Evolutionary conservation across 2,329 filamentous ascomycete species (phyloP), one percentile per base, ranked within the genome.

Genomic region (Penicillium sp.): DNA sequence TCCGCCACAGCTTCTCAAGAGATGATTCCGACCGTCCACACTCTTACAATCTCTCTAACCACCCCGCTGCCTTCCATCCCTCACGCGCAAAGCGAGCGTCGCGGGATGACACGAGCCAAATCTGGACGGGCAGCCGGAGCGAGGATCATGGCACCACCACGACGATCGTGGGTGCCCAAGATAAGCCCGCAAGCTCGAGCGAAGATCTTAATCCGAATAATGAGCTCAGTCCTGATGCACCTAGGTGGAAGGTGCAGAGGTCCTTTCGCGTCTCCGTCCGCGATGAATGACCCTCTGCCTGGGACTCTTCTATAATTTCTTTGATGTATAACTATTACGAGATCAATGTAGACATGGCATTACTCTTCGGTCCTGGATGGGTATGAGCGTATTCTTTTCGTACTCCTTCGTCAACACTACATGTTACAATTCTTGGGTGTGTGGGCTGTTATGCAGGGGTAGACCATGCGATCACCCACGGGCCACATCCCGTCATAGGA

Each of bases 121-220:
- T 62, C 1, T 63, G 60, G 61, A 53, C 55, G 4, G 58, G 55
- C 5, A 52, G 22, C 18, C 51, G 56, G 11, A 18, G 46, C 11
- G 56, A 63, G 6, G 57, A 56, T 41, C 56, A 56, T 25, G 60
- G 57, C 2, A 45, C 62, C 4, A 62, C 57, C 5, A 63, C 61
- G 2, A 61, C 60, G 2, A 58, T 63, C 34, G 57, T 62, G 56
- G 49, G 55, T 10, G 16, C 49, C 30, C 12, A 45, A 39, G 14
- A 33, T 3, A 50, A 46, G 22, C 47, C 9, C 3, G 55, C 46
- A 25, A 52, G 52, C 48, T 63, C 60, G 14, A 58, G 61, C 9
- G 60, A 63, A 25, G 54, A 61, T 33, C 40, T 64, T 3, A 54
- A 57, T 48, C 53, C 53, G 1, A 37, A 19, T 36, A 19, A 0